Evolutionary conservation across 1,139 yeast species (phyloP).

Genomic region (Geotrichum restrictum): DNA sequence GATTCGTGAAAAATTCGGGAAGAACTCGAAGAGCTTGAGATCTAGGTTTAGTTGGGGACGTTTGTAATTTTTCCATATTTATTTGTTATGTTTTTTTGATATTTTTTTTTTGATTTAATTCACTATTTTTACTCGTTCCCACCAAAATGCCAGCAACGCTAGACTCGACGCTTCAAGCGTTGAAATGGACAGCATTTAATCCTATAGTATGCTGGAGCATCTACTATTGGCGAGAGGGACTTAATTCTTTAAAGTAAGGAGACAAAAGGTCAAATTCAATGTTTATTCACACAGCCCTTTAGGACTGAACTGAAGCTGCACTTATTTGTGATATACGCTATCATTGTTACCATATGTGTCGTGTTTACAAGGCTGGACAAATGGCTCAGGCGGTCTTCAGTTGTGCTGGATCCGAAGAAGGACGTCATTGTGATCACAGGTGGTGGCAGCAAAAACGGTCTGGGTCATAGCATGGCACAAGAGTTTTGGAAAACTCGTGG

Average conservation of each 20-base stretch:
- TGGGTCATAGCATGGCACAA: conserved; percentile 50
- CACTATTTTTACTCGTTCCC: background rate
- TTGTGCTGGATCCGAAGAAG: conserved; percentile 21
- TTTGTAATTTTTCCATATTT: background rate
- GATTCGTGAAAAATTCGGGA: no score
- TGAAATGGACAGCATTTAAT: conserved; percentile 8
- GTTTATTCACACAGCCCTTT: background rate
- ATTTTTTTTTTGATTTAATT: background rate
- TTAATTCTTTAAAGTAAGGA: background rate
- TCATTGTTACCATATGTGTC: conserved; percentile 1
- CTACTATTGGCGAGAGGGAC: background rate
- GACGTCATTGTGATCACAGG: conserved; percentile 57
- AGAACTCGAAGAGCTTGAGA: no score
- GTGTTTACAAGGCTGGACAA: conserved; percentile 1
- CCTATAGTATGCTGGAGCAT: conserved; percentile 12
- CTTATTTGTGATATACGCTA: background rate
- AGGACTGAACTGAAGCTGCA: no score
- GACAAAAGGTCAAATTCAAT: background rate
- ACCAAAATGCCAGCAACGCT: conserved; percentile 1
- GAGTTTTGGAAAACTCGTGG: conserved; percentile 36
- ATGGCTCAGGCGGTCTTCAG: conserved; percentile 24
- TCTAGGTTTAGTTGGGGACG: no score
- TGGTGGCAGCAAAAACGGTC: conserved; percentile 51
- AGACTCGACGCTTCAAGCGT: conserved; percentile 2
- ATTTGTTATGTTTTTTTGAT: background rate